phyloP scores from a whole-genome alignment of 495 filamentous ascomycete genomes.

The Penicillium maclennaniae region DNA sequence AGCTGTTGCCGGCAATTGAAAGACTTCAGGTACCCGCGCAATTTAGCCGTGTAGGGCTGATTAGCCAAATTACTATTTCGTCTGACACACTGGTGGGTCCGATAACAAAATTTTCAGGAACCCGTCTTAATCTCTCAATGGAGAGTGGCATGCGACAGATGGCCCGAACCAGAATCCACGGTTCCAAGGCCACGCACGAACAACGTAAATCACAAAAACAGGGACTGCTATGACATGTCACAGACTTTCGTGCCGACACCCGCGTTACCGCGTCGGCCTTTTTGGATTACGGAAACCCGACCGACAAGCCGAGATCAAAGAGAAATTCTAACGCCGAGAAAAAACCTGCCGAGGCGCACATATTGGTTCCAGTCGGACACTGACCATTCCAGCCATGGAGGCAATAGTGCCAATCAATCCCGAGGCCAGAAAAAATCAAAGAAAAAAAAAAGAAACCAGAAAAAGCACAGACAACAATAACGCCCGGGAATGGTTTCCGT shows the following conservation, averaged over 20 bases:
- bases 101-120: background rate
- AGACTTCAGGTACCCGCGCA: background rate
- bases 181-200: background rate
- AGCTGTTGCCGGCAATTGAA: background rate
- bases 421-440: background rate
- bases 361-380: background rate
- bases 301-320: constrained; percentile 6
- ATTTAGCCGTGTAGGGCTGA: background rate
- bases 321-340: background rate
- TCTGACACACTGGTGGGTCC: background rate
- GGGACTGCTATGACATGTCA: background rate
- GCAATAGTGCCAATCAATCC: constrained; percentile 1
- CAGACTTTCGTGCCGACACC: constrained; percentile 14
- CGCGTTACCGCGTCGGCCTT: constrained; percentile 16
- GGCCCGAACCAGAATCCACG: background rate
- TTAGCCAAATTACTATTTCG: background rate
- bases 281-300: constrained; percentile 13
- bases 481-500: background rate
- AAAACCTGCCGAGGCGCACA: background rate
- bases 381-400: background rate
- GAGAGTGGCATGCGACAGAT: background rate
- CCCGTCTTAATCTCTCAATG: background rate
- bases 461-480: constrained; percentile 2
- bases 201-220: background rate
- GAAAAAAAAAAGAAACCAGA: background rate